Percentiles rank a stretch among this genome's conserved stretches.
phyloP scores from a whole-genome alignment of 2,329 filamentous ascomycete species.

The Colletotrichum incanum region DNA sequence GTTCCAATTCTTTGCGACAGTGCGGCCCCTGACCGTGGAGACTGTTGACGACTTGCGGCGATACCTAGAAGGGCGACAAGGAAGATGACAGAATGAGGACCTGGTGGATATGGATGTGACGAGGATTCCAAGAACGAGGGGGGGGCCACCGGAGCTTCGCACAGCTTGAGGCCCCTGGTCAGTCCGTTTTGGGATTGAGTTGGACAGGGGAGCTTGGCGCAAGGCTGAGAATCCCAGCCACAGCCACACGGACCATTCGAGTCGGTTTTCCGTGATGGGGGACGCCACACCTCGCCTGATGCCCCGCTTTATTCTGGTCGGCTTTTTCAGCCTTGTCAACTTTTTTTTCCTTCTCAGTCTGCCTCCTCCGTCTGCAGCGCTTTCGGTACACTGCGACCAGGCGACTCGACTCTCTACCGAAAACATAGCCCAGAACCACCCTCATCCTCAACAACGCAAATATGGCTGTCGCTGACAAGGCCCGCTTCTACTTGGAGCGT shows the following conservation, averaged over 20 bases:
- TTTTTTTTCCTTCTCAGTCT: conserved; percentile 42
- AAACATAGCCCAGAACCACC: neutral
- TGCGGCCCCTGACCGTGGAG: conserved; percentile 19
- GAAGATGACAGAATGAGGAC: conserved; percentile 35
- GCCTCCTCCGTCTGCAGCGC: conserved; percentile 20
- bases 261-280: neutral
- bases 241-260: conserved; percentile 3
- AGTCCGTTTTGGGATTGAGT: conserved; percentile 5
- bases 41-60: neutral
- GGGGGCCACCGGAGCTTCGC: conserved; percentile 18
- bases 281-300: conserved; percentile 4
- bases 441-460: neutral
- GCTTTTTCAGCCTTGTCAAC: conserved; percentile 43
- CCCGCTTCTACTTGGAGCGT: conserved; percentile 94
- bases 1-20: conserved; percentile 9
- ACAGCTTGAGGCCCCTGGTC: neutral
- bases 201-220: conserved; percentile 10
- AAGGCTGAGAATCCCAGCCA: conserved; percentile 28
- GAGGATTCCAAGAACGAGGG: neutral
- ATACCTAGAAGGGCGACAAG: conserved; percentile 7
- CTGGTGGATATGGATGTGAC: neutral
- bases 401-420: conserved; percentile 11
- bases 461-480: conserved; percentile 83
- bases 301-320: conserved; percentile 34
- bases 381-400: conserved; percentile 8